Evolutionary conservation across 352 stramenopile species (phyloP).

Genomic region (Thalassiosira livingstoniorum): DNA sequence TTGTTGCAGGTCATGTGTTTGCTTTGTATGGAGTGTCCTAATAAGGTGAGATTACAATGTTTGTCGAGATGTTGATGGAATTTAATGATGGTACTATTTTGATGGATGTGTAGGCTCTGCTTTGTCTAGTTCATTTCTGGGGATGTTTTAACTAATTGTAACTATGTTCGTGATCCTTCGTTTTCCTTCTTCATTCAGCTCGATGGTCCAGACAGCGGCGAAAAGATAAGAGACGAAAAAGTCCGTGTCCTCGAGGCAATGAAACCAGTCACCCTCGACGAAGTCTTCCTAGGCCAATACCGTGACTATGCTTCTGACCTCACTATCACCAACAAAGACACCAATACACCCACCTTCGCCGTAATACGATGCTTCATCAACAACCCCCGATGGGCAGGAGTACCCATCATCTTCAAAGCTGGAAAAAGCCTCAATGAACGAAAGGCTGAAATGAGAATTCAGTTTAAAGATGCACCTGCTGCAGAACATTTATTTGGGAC

Average conservation of each 20-base stretch:
- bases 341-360: slow-evolving; percentile 84
- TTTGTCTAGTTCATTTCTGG: no score
- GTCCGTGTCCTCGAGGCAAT: slow-evolving; percentile 97
- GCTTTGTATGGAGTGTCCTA: slow-evolving; percentile 74
- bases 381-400: slow-evolving; percentile 92
- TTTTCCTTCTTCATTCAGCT: slow-evolving; percentile 35
- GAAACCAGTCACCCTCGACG: slow-evolving; percentile 90
- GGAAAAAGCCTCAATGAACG: slow-evolving; percentile 98
- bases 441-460: slow-evolving; percentile 96
- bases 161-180: no score
- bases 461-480: slow-evolving; percentile 94
- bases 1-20: slow-evolving; percentile 98
- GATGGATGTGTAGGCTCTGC: no score
- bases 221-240: slow-evolving; percentile 97
- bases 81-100: no score
- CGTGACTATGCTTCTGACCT: slow-evolving; percentile 95
- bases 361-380: slow-evolving; percentile 90
- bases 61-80: slow-evolving; percentile 4
- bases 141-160: no score
- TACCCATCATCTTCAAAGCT: slow-evolving; percentile 99
- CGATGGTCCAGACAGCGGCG: slow-evolving; percentile 76
- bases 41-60: slow-evolving; percentile 21
- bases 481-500: slow-evolving; percentile 90
- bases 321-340: slow-evolving; percentile 92
- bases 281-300: slow-evolving; percentile 98